A percentile compares a stretch with the other conserved stretches of the same genome.
Conservation (phyloP, 2,329 filamentous ascomycete species). For the Monilinia aucupariae region DNA sequence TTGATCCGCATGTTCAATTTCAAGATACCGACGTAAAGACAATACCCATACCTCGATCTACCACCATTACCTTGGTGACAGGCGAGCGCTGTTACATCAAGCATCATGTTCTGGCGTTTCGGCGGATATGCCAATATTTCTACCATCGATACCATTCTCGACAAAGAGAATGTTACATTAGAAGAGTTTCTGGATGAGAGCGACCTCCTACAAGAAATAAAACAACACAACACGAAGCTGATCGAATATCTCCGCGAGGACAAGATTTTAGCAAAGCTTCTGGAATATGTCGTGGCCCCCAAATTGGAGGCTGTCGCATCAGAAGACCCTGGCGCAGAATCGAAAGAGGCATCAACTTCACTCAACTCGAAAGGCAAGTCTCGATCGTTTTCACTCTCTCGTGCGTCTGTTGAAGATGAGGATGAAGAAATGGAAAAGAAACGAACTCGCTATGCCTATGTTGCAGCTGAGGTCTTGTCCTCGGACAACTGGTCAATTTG, state of each 20-base stretch:
- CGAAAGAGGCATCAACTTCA: constrained; percentile 47
- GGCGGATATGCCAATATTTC: constrained; percentile 98
- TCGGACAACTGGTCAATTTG: constrained; percentile 97
- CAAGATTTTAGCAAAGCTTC: constrained; percentile 72
- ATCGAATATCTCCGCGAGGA: constrained; percentile 93
- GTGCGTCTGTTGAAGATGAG: constrained; percentile 44
- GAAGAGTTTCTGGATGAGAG: constrained; percentile 95
- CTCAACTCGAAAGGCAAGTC: constrained; percentile 45
- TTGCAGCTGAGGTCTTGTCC: constrained; percentile 87
- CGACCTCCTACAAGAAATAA: constrained; percentile 94
- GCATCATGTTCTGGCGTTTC: constrained; percentile 99
- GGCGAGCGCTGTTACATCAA: constrained; percentile 32
- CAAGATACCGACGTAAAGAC: constrained; percentile 23
- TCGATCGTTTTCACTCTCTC: constrained; percentile 48
- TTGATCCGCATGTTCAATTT: constrained; percentile 33
- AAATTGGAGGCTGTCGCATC: constrained; percentile 55
- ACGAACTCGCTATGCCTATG: constrained; percentile 87
- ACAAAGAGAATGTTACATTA: constrained; percentile 88
- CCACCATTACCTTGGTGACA: constrained; percentile 28
- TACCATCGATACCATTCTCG: constrained; percentile 91
- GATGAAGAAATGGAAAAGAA: constrained; percentile 82
- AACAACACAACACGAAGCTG: constrained; percentile 95
- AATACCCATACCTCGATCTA: constrained; percentile 25
- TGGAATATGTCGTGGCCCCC: constrained; percentile 87
- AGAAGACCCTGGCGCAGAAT: constrained; percentile 47